Base-by-base conservation (phyloP, 2,329 filamentous ascomycete species). In the Phoma sp. region DNA sequence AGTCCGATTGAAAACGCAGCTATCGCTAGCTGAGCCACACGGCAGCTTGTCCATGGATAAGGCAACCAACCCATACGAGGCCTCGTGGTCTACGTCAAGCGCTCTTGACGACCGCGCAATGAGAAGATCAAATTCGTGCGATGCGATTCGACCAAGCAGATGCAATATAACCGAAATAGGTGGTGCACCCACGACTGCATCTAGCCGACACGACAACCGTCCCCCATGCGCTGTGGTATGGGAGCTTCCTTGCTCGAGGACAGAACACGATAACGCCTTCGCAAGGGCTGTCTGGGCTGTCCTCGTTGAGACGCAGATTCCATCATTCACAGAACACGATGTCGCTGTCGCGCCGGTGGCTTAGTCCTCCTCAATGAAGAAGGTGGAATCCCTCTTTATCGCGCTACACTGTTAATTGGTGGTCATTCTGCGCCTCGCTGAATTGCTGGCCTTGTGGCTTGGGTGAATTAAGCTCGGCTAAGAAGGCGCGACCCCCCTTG, bases 391-490 rank as follows among this genome's bases (percentile, higher is more conserved):
- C 17, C 17, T 23, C 11, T 12, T n/a, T 29, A 17, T 23, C 17
- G 25, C 43, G 33, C 33, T n/a, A 29, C 43, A 36, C 23, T 3
- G 9, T 30, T 25, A 14, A 47, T 38, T 38, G 33, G 43, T 23
- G 25, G 17, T 29, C 30, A 20, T 10, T 20, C 25, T 14, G 33
- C 26, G 17, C 23, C 33, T 38, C 34, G 18, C 20, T 9, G 17
- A 21, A 29, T 20, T n/a, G 33, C 17, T 25, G 33, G 15, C 9
- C 21, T 15, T 30, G 34, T 30, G 34, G 45, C 34, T 39, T 47
- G 45, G 14, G 30, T 26, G 26, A 32, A 33, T 33, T 28, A 48
- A 48, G 45, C 45, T 30, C 36, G 20, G 45, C 45, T 46, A 46
- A 48, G 45, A 26, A 15, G 26, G 26, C 42, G 38, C 38, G 38